A percentile compares a stretch with the other conserved stretches of the same genome.
phyloP scores from a whole-genome alignment of 306 rosid species.

The Sesbania bispinosa region DNA sequence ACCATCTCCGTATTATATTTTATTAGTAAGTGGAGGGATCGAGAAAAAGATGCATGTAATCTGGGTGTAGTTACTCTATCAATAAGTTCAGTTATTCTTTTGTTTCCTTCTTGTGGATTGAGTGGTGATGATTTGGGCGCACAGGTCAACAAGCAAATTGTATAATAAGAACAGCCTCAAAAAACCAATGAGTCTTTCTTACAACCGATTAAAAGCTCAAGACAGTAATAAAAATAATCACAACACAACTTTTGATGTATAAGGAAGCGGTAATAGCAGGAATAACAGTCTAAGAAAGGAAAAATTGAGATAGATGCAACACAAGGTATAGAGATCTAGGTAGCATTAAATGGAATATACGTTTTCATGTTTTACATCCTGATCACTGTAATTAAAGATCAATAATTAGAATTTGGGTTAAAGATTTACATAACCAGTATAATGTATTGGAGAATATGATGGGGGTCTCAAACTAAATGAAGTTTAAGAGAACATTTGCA shows the following conservation, averaged over 20 bases:
- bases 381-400: too few species aligned
- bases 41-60: neutral
- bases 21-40: neutral
- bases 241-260: too few species aligned
- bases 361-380: too few species aligned
- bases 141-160: neutral
- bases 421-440: neutral
- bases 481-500: neutral
- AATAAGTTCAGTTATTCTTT: neutral
- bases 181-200: too few species aligned
- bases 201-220: too few species aligned
- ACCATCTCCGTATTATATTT: neutral
- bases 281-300: neutral
- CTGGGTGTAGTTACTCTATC: neutral
- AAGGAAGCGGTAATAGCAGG: neutral
- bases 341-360: neutral
- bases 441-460: neutral
- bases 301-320: neutral
- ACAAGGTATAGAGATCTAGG: neutral
- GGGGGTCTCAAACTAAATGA: neutral
- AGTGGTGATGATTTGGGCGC: neutral
- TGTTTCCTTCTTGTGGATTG: slow-evolving; percentile 5
- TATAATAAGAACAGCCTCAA: too few species aligned
- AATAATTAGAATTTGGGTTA: neutral
- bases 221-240: too few species aligned